Base-by-base conservation (phyloP, 495 filamentous ascomycete genomes). In the Astrothelium subdiscretum region DNA sequence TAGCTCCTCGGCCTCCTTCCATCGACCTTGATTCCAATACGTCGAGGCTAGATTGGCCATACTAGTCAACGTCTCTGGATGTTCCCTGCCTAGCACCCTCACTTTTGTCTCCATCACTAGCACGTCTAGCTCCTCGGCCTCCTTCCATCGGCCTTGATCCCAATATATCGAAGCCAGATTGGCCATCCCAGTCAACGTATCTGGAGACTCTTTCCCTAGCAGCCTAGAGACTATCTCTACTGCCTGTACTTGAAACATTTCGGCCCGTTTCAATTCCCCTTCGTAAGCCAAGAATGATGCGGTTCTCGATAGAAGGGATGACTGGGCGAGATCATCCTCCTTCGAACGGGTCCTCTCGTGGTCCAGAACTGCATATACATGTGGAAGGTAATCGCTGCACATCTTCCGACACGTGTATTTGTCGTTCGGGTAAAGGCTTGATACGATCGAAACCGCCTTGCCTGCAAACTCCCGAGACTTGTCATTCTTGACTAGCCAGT, bases 401-500 rank as follows among this genome's bases (percentile, higher is more conserved):
- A 26, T 52, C 5, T 10, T 24, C 32, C 22, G 15, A 32, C 52
- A 12, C 22, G 2, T 69, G 43, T 44, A 40, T 40, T 40, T 15
- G 15, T 40, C 15, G 35, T 15, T 40, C 5, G 35, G 35, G n/a
- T n/a, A 40, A 40, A 40, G 6, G 15, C 35, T 15, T 40, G 6
- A 15, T 61, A 79, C 57, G 5, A 68, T 43, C n/a, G 70, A 22
- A 22, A 79, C 40, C 18, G 73, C 71, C 40, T 71, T 64, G 11
- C 68, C 64, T 38, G 68, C 67, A 62, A 73, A 76, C 1, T 58
- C 27, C 13, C 52, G 54, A 40, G 58, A 65, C 31, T 66, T 57
- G 31, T 57, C 60, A 31, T 73, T 63, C 3, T 63, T 63, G 26
- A 64, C 59, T 1, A 80, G 68, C 77, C 76, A 80, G 51, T 72